Evolutionary conservation across 2,329 filamentous ascomycete species (phyloP).

Genomic region (Metarhizium sp.): DNA sequence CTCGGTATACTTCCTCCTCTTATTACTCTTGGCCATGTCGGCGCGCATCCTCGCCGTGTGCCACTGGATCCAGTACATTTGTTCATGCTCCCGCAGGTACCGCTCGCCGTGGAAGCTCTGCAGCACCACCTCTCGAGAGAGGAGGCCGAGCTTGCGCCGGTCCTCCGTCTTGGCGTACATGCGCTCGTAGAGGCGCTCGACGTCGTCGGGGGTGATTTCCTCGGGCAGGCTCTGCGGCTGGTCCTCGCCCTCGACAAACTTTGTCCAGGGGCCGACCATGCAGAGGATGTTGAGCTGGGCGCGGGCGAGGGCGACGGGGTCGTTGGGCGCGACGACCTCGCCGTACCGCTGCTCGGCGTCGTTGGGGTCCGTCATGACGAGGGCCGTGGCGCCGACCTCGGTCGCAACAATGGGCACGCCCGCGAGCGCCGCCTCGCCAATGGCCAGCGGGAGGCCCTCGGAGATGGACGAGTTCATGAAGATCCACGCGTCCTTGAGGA

Average conservation of each 20-base stretch:
- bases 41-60: constrained; percentile 20
- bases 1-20: not conserved
- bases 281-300: constrained; percentile 54
- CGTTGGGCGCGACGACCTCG: constrained; percentile 55
- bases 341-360: constrained; percentile 41
- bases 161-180: constrained; percentile 53
- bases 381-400: constrained; percentile 44
- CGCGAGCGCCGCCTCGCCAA: constrained; percentile 48
- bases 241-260: constrained; percentile 37
- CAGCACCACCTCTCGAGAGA: constrained; percentile 47
- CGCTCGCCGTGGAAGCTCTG: constrained; percentile 50
- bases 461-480: constrained; percentile 50
- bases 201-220: constrained; percentile 34
- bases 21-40: not conserved
- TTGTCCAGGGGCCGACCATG: constrained; percentile 51
- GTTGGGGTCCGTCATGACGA: constrained; percentile 43
- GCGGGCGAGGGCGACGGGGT: constrained; percentile 47
- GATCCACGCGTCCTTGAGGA: constrained; percentile 46
- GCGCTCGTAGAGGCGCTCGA: constrained; percentile 41
- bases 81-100: constrained; percentile 53
- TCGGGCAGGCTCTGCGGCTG: not conserved
- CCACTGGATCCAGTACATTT: constrained; percentile 45
- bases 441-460: constrained; percentile 45
- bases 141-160: constrained; percentile 48
- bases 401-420: constrained; percentile 47